These are phyloP conservation scores for Pseudonectria foliicola DNA, from an alignment of 2,329 filamentous ascomycete genomes.

Conservation along the genomic window DNA sequence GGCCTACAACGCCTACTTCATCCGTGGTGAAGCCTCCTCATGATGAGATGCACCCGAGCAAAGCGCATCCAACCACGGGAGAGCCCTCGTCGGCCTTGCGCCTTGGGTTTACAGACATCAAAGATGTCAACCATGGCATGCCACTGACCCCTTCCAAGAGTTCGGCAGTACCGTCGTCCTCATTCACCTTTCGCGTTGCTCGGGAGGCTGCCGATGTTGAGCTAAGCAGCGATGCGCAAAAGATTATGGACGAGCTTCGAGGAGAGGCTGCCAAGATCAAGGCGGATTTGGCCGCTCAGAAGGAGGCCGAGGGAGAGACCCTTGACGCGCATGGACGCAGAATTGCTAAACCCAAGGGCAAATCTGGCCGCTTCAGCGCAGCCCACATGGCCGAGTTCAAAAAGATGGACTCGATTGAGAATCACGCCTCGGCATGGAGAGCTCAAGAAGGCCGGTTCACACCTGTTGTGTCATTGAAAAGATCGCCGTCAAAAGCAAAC, in stretches of 20 bases:
- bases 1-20: slow-evolving; percentile 53
- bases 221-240: slow-evolving; percentile 55
- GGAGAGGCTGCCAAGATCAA: slow-evolving; percentile 67
- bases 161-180: slow-evolving; percentile 42
- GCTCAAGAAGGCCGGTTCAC: slow-evolving; percentile 46
- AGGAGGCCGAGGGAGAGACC: slow-evolving; percentile 44
- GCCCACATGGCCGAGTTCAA: slow-evolving; percentile 83
- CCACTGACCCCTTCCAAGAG: slow-evolving; percentile 60
- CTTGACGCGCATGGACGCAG: slow-evolving; percentile 49
- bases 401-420: slow-evolving; percentile 95
- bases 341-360: slow-evolving; percentile 75
- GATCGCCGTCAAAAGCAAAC: slow-evolving; percentile 39
- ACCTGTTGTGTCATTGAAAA: slow-evolving; percentile 36
- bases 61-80: slow-evolving; percentile 68
- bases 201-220: slow-evolving; percentile 41
- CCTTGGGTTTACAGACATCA: slow-evolving; percentile 75
- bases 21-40: slow-evolving; percentile 62
- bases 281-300: slow-evolving; percentile 56
- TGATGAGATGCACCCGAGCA: slow-evolving; percentile 88
- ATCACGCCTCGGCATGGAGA: slow-evolving; percentile 74
- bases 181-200: slow-evolving; percentile 65
- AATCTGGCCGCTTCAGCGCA: slow-evolving; percentile 71
- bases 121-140: slow-evolving; percentile 33
- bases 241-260: slow-evolving; percentile 60
- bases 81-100: slow-evolving; percentile 72